Evolutionary conservation across 2,329 filamentous ascomycete species (phyloP), one percentile per base, ranked within the genome.

Genomic region (Bertia moriformis): DNA sequence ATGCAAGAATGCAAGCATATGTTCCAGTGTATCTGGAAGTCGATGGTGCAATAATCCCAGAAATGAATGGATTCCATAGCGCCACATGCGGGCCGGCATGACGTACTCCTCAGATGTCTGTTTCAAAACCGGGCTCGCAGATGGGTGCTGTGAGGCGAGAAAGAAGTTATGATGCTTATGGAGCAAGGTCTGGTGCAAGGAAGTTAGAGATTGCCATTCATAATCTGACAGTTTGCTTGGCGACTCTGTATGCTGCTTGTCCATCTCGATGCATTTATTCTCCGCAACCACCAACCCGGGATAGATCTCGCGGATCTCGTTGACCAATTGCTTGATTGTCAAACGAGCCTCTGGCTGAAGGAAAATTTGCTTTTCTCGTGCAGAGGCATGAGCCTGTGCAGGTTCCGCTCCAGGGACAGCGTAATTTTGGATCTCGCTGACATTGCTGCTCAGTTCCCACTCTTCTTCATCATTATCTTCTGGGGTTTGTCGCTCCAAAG

Each of bases 21-120:
- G 75, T 38, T 83, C 78, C 15, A 79, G 58, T 14, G 72, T 77
- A 1, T 67, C 62, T 2, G 78, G 79, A 7, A 82, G 57, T 4
- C 69, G 65, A 44, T 73, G 67, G 7, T 72, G 59, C 3, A 79
- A 51, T 4, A 79, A 47, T 43, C 79, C 73, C 4, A 80, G 55
- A 44, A 78, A 77, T 0, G 68, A 68, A 48, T 78, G 75, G 4
- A 83, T 83, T 0, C 75, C 78, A 51, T 80, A 73, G 29, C 76
- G 68, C 79, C 79, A 83, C 72, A 83, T 80, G 1, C 78, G 62
- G 1, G 73, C 76, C 0, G 78, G 78, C 74, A 84, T 83, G 1
- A 68, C 68, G 49, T 83, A 82, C 44, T 79, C 79, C 2, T 63
- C 64, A 1, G 78, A 71, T 4, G 83, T 53, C 4, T 65, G 59